phyloP scores from a whole-genome alignment of 805 yeast species.

The Candida ficus region DNA sequence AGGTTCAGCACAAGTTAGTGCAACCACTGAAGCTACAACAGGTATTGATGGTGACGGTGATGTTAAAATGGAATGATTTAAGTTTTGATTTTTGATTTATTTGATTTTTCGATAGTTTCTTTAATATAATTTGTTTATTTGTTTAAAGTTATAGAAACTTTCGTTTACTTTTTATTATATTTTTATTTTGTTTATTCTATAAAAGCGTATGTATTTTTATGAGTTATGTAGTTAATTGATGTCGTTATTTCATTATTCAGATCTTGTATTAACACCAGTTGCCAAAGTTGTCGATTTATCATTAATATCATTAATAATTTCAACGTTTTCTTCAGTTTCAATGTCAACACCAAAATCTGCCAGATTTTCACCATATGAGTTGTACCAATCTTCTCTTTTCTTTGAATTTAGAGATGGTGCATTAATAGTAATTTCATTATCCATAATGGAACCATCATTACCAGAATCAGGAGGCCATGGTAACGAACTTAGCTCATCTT shows the following conservation, averaged over 20 bases:
- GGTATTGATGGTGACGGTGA: constrained; percentile 28
- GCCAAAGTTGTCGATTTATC: neutral
- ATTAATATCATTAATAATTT: too few relatives aligned
- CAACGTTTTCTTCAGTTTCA: constrained; percentile 32
- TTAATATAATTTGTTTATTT: neutral
- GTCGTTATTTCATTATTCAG: too few relatives aligned
- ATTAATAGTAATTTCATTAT: neutral
- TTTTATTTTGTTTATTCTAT: neutral
- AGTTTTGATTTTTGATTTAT: neutral
- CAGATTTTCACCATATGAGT: constrained; percentile 77
- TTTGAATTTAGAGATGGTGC: neutral
- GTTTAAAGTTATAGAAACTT: neutral
- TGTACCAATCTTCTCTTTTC: constrained; percentile 54
- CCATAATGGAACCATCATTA: constrained; percentile 28
- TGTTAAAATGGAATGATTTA: constrained; percentile 23
- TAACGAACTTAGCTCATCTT: constrained; percentile 50
- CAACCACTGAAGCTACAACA: constrained; percentile 5
- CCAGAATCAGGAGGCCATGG: constrained; percentile 97
- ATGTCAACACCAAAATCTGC: constrained; percentile 86
- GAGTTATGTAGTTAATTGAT: neutral
- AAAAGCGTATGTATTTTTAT: neutral
- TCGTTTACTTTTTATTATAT: neutral
- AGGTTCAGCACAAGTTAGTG: constrained; percentile 5
- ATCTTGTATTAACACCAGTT: neutral
- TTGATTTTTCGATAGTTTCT: neutral